Conservation (phyloP, 257 asterid species). For the Salvia splendens region DNA sequence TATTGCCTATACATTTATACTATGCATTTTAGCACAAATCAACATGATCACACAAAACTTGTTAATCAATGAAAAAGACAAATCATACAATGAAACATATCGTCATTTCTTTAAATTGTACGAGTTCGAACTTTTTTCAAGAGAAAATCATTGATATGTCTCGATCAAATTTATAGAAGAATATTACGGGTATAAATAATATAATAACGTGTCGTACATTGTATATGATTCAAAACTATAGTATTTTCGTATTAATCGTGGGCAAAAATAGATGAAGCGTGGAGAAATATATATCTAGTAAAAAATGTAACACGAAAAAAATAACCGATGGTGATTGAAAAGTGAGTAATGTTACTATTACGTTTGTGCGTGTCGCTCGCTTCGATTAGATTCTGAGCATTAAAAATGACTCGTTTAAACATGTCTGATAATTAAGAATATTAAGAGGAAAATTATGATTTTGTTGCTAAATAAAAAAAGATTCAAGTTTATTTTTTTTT, state of each 20-base stretch:
- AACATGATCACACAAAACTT: no score
- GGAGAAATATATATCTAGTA: not conserved
- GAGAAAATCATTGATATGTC: not conserved
- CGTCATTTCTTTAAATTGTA: no score
- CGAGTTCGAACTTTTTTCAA: not conserved
- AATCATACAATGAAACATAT: no score
- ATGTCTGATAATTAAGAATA: not conserved
- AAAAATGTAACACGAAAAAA: not conserved
- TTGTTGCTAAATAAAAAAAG: not conserved
- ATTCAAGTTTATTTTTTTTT: no score
- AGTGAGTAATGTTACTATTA: not conserved
- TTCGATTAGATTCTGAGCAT: slow-evolving; percentile 6
- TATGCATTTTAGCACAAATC: no score
- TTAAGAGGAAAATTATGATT: slow-evolving; percentile 5
- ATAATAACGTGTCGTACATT: slow-evolving; percentile 8
- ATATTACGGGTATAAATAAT: not conserved
- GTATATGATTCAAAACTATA: not conserved
- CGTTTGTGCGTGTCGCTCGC: not conserved
- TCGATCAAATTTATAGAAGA: not conserved
- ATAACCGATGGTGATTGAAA: slow-evolving; percentile 22
- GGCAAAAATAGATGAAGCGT: not conserved
- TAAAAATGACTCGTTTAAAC: not conserved
- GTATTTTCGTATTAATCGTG: not conserved
- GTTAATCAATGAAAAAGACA: no score
- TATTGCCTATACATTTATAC: no score